Percentiles rank a stretch among this genome's conserved stretches.
These are phyloP conservation scores for Fraxinus greggii DNA, from an alignment of 305 asterid species.

Conservation along the genomic window DNA sequence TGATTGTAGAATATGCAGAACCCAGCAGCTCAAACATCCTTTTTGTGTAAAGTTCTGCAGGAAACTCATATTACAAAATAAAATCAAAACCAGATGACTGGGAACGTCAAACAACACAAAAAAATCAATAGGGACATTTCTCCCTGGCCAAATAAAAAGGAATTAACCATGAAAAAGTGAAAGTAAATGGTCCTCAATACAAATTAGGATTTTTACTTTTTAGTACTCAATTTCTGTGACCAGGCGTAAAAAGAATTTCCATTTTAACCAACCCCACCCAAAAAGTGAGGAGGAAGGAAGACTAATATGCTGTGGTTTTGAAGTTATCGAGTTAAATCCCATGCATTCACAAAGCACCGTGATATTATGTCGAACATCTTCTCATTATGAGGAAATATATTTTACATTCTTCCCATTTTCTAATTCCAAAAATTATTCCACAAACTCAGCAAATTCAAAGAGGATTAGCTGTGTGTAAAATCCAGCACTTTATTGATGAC, in stretches of 20 bases:
- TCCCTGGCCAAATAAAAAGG: neutral
- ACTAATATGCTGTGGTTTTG: neutral
- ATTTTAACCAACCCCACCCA: neutral
- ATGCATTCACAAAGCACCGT: neutral
- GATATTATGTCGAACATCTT: neutral
- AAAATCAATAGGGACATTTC: neutral
- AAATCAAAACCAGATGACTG: neutral
- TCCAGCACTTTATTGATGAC: neutral
- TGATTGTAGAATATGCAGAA: conserved; percentile 88
- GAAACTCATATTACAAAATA: conserved; percentile 12
- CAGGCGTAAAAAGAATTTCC: neutral
- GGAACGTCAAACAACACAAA: neutral
- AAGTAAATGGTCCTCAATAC: neutral
- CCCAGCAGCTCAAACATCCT: conserved; percentile 81
- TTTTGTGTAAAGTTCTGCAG: conserved; percentile 65
- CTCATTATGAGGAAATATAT: neutral
- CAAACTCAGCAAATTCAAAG: neutral
- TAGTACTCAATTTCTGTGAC: neutral
- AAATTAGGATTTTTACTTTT: neutral
- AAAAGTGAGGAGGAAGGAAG: neutral
- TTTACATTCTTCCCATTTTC: neutral
- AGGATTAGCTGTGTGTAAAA: neutral
- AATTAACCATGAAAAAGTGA: neutral
- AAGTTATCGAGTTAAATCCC: neutral
- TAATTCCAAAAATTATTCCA: neutral